Conservation (phyloP, 192 early-diverging fungal genomes). For the Coemansia sp. region DNA sequence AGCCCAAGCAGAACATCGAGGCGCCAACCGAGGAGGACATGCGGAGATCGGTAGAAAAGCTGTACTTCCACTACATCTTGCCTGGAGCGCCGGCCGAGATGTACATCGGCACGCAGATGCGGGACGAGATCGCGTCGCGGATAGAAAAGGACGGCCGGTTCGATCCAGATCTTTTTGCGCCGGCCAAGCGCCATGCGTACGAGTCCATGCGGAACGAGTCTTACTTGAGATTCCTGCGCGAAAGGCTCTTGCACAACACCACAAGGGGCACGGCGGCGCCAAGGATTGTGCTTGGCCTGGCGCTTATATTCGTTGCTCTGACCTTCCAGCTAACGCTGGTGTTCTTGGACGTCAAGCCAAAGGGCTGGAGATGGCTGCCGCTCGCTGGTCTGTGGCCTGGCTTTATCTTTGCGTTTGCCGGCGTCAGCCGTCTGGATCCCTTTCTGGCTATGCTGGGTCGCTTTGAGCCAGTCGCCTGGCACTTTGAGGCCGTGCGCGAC, state of each 20-base stretch:
- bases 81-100: constrained; percentile 35
- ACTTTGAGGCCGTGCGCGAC: constrained; percentile 32
- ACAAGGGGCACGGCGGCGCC: constrained; percentile 45
- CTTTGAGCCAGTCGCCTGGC: constrained; percentile 42
- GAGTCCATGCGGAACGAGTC: constrained; percentile 52
- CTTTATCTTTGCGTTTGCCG: constrained; percentile 33
- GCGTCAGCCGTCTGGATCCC: constrained; percentile 43
- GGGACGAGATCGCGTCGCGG: constrained; percentile 35
- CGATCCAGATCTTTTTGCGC: constrained; percentile 41
- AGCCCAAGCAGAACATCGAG: constrained; percentile 15
- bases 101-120: constrained; percentile 35
- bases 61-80: constrained; percentile 45
- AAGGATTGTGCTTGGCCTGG: constrained; percentile 43
- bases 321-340: constrained; percentile 43
- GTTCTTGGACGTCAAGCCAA: constrained; percentile 47
- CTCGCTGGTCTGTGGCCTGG: constrained; percentile 45
- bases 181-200: constrained; percentile 51
- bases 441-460: constrained; percentile 37
- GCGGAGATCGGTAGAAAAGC: constrained; percentile 40
- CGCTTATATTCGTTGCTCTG: constrained; percentile 45
- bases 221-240: constrained; percentile 48
- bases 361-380: constrained; percentile 53
- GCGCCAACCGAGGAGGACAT: constrained; percentile 30
- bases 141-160: constrained; percentile 38
- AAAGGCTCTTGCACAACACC: constrained; percentile 47